Conservation (phyloP, 2,329 filamentous ascomycete genomes). For the Fusarium ambrosium region DNA sequence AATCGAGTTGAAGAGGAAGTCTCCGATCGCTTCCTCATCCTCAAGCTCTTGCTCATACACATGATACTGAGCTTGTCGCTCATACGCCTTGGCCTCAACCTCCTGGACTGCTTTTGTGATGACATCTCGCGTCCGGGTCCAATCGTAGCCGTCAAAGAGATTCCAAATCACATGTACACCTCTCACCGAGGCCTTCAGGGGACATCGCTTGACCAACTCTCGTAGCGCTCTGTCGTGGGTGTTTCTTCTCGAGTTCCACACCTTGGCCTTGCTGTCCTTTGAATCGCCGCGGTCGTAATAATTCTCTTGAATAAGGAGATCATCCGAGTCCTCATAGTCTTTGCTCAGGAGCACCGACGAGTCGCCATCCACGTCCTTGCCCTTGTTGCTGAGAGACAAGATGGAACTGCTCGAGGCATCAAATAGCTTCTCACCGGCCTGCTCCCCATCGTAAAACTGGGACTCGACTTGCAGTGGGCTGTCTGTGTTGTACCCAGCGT, state of each 20-base stretch:
- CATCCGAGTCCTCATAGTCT: slow-evolving; percentile 66
- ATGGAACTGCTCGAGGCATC: slow-evolving; percentile 57
- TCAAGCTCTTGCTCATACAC: slow-evolving; percentile 79
- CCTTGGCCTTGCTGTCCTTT: slow-evolving; percentile 76
- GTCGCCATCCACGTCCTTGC: slow-evolving; percentile 55
- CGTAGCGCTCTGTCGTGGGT: slow-evolving; percentile 77
- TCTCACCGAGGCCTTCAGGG: slow-evolving; percentile 82
- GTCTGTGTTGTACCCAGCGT: slow-evolving; percentile 50
- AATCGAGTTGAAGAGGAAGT: slow-evolving; percentile 98
- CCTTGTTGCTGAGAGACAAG: slow-evolving; percentile 43
- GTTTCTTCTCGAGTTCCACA: slow-evolving; percentile 85
- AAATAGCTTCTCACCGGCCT: slow-evolving; percentile 62
- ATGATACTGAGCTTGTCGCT: slow-evolving; percentile 74
- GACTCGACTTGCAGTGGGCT: slow-evolving; percentile 58
- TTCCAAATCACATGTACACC: slow-evolving; percentile 98
- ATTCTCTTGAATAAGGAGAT: slow-evolving; percentile 81
- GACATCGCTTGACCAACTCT: slow-evolving; percentile 72
- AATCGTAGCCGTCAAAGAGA: slow-evolving; percentile 97
- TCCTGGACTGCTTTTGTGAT: slow-evolving; percentile 91
- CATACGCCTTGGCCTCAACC: slow-evolving; percentile 84
- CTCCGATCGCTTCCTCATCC: slow-evolving; percentile 88
- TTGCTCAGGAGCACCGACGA: slow-evolving; percentile 52
- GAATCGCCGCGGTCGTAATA: slow-evolving; percentile 78
- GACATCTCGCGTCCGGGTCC: slow-evolving; percentile 86
- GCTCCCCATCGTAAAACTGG: slow-evolving; percentile 62